Evolutionary conservation across 2,329 filamentous ascomycete species (phyloP), one percentile per base, ranked within the genome.

Genomic region (Aspergillus sp.): DNA sequence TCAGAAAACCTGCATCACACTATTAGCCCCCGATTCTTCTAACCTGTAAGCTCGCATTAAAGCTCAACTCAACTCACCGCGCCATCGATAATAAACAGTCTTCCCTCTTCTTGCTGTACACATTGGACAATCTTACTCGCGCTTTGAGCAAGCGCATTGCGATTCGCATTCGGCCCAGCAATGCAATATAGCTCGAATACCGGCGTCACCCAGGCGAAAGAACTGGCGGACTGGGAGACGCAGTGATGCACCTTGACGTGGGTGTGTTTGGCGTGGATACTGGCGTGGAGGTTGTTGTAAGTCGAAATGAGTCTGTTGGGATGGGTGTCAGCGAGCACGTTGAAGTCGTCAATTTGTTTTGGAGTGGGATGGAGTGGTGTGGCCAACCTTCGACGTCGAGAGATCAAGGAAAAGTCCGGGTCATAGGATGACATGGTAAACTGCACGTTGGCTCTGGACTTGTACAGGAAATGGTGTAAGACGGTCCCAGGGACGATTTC

Each of bases 1-100:
- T 49, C 27, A 49, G 34, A 51, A 51, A 22, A 51, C 46, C 48
- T 51, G 27, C 8, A 1, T 11, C 20, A 11, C 16, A 17, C 19
- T 5, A 28, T 48, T 12, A 45, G 26, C 26, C n/a, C 19, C 10
- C 11, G 12, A 17, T 20, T 13, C 28, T 12, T 5, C n/a, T n/a
- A n/a, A n/a, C n/a, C n/a, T n/a, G n/a, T n/a, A n/a, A n/a, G n/a
- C n/a, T n/a, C n/a, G 7, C 14, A 4, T 8, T 10, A 8, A 17
- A 4, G 3, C 26, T 27, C 17, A 26, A 55, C 60, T 41, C 46
- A 96, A 55, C 60, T 41, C 46, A 96, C 89, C 26, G 88, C 91
- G n/a, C 91, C 93, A 1, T 91, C 91, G 53, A 98, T 91, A 38
- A 98, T 94, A 53, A 98, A 98, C 4, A 96, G 67, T 36, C 91